phyloP scores from a whole-genome alignment of 805 yeast genomes.

The Teunomyces barrocoloradensis region DNA sequence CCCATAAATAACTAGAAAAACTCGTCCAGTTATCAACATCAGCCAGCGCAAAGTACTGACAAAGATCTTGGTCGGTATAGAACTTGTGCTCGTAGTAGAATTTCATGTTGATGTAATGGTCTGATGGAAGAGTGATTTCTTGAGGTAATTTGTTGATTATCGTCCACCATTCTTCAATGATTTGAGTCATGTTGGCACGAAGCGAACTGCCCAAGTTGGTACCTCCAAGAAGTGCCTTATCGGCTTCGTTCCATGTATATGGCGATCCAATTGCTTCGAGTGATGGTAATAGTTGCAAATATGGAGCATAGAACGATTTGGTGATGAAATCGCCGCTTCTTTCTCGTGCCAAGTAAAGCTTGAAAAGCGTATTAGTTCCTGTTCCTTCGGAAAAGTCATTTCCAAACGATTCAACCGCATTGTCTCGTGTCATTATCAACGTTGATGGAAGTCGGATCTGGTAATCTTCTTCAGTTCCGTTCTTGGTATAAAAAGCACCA shows the following conservation, averaged over 20 bases:
- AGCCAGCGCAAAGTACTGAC: conserved; percentile 22
- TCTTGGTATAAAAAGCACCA: conserved; percentile 22
- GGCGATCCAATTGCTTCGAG: conserved; percentile 55
- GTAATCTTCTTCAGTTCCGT: conserved; percentile 3
- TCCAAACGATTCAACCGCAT: conserved; percentile 9
- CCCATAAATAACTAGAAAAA: conserved; percentile 74
- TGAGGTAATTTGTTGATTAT: conserved; percentile 31
- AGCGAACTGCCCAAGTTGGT: conserved; percentile 66
- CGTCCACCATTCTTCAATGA: conserved; percentile 64
- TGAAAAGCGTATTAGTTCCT: conserved; percentile 30
- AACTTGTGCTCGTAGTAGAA: conserved; percentile 44
- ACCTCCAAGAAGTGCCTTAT: conserved; percentile 53
- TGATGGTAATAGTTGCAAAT: conserved; percentile 33
- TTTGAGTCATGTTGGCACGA: conserved; percentile 39
- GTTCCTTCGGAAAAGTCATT: conserved; percentile 11
- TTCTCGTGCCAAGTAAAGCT: conserved; percentile 34
- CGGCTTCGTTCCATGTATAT: conserved; percentile 57
- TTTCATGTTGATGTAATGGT: conserved; percentile 40
- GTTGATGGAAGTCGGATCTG: conserved; percentile 9
- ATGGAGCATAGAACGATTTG: conserved; percentile 26
- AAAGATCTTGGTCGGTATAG: conserved; percentile 34
- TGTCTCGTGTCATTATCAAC: conserved; percentile 7
- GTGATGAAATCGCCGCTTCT: conserved; percentile 12
- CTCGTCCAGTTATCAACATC: conserved; percentile 52
- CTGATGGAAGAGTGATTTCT: conserved; percentile 25